These are phyloP conservation scores for Gossypium ekmanianum DNA, from an alignment of 345 rosid genomes.

Conservation along the genomic window DNA sequence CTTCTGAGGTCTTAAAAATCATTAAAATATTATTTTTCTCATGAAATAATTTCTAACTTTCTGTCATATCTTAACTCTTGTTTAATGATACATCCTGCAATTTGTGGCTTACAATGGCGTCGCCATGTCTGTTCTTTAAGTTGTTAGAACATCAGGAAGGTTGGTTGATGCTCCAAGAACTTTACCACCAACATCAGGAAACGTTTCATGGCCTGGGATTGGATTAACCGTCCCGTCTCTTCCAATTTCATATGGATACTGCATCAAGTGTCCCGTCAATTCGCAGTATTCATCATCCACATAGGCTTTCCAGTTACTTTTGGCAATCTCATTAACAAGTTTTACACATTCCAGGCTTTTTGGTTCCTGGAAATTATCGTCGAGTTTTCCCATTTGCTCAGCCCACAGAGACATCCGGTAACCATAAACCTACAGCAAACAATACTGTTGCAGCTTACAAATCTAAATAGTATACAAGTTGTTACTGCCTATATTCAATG, in stretches of 20 bases:
- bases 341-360: conserved; percentile 36
- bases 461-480: neutral
- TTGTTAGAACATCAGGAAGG: conserved; percentile 64
- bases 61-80: neutral
- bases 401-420: conserved; percentile 74
- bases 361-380: conserved; percentile 40
- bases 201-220: conserved; percentile 36
- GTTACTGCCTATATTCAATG: neutral
- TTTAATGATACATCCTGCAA: neutral
- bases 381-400: conserved; percentile 50
- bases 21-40: neutral
- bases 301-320: conserved; percentile 48
- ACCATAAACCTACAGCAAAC: conserved; percentile 51
- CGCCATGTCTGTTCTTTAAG: conserved; percentile 21
- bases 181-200: conserved; percentile 71
- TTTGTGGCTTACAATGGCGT: neutral
- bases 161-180: conserved; percentile 54
- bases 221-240: conserved; percentile 39
- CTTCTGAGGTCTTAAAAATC: neutral
- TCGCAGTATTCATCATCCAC: conserved; percentile 31
- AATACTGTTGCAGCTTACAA: neutral
- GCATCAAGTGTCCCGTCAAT: conserved; percentile 65
- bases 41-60: neutral
- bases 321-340: conserved; percentile 35
- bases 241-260: conserved; percentile 44